Percentiles rank a stretch among this genome's conserved stretches.
Evolutionary conservation across 2,329 filamentous ascomycete genomes (phyloP).

Genomic region (Ophioceras dolichostomum): DNA sequence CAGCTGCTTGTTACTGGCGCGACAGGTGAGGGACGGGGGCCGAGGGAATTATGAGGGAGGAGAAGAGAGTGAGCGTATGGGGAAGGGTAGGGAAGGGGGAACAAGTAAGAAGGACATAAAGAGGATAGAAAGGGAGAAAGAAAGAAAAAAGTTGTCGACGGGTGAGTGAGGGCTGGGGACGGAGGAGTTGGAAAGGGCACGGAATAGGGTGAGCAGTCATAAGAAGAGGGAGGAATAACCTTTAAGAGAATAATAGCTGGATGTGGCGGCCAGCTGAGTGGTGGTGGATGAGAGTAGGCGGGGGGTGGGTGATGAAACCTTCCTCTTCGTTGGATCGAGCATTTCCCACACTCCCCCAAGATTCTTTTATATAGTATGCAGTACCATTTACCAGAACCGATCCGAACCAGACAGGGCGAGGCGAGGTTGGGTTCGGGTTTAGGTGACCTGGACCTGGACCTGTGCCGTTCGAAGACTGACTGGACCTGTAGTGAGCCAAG

Average conservation of each 20-base stretch:
- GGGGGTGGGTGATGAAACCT: conserved; percentile 30
- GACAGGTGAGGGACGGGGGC: too few relatives aligned
- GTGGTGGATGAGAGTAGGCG: conserved; percentile 20
- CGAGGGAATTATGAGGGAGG: background rate
- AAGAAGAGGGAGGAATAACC: conserved; percentile 20
- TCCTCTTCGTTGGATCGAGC: conserved; percentile 22
- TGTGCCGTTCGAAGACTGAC: too few relatives aligned
- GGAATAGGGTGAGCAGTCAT: conserved; percentile 2
- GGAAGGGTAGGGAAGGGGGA: background rate
- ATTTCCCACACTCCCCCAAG: background rate
- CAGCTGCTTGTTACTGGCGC: too few relatives aligned
- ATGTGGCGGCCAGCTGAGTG: conserved; percentile 32
- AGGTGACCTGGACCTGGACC: too few relatives aligned
- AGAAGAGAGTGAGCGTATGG: background rate
- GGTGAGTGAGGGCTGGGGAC: background rate
- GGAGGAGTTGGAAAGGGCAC: conserved; percentile 4
- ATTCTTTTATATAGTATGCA: background rate
- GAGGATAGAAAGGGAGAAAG: conserved; percentile 5
- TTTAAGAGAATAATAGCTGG: conserved; percentile 26
- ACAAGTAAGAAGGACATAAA: conserved; percentile 3
- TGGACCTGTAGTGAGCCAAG: too few relatives aligned
- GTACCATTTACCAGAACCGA: conserved; percentile 14
- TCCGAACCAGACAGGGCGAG: too few relatives aligned
- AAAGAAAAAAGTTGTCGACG: background rate
- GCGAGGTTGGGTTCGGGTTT: too few relatives aligned